Conservation (phyloP, 73 alveolate species). For the Urostyla sp. region DNA sequence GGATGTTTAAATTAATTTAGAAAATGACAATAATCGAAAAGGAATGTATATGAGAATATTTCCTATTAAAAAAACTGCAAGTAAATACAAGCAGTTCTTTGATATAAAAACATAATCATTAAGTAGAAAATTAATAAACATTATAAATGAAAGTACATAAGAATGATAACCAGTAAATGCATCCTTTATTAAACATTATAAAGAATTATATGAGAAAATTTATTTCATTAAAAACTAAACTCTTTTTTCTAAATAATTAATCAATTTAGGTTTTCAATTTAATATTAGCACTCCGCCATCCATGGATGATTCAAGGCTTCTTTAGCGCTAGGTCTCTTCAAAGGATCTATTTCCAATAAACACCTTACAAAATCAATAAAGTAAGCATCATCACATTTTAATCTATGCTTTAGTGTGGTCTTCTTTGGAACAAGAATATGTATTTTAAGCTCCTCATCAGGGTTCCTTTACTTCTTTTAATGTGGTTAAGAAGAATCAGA, state of each 20-base stretch:
- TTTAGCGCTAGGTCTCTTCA: conserved; percentile 86
- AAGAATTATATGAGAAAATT: no score
- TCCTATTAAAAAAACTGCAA: conserved; percentile 21
- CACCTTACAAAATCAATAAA: conserved; percentile 87
- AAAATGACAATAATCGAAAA: conserved; percentile 13
- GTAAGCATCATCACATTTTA: conserved; percentile 83
- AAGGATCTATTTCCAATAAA: conserved; percentile 92
- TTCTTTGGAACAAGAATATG: conserved; percentile 92
- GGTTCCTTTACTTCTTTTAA: conserved; percentile 65
- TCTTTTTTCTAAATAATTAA: not conserved
- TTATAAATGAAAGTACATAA: no score
- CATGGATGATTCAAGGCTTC: conserved; percentile 96
- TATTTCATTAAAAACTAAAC: no score
- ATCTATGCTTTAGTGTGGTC: conserved; percentile 85
- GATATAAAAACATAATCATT: no score
- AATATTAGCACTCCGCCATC: conserved; percentile 71
- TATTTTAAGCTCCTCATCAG: conserved; percentile 60
- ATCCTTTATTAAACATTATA: no score
- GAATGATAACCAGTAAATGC: no score
- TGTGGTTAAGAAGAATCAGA: conserved; percentile 57
- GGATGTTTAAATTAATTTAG: conserved; percentile 6
- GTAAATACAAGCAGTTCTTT: conserved; percentile 3
- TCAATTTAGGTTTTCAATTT: not conserved
- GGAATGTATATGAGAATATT: conserved; percentile 33
- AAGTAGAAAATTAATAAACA: no score